A percentile compares a stretch with the other conserved stretches of the same genome.
Evolutionary conservation across 345 rosid species (phyloP).

Genomic region (Cochlearia excelsa): DNA sequence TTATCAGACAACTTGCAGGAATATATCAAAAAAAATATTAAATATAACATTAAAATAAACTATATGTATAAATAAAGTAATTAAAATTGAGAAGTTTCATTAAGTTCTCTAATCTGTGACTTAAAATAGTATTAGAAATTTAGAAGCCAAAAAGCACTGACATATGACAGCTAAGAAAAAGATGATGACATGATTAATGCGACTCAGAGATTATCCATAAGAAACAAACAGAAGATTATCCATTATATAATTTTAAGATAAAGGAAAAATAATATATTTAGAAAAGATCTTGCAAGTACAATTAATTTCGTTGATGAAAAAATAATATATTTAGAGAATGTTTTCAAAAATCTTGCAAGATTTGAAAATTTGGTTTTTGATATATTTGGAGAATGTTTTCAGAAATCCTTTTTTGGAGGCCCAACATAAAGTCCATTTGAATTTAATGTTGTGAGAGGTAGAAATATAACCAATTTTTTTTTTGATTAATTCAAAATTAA

Average conservation of each 20-base stretch:
- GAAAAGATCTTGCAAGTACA: conserved; percentile 1
- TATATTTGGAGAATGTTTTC: too few relatives aligned
- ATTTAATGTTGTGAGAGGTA: too few relatives aligned
- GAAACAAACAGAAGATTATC: conserved; percentile 12
- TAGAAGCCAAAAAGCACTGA: conserved; percentile 14
- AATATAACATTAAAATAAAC: background rate
- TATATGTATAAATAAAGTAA: conserved; percentile 2
- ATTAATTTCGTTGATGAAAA: background rate
- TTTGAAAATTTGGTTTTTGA: too few relatives aligned
- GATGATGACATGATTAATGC: conserved; percentile 20
- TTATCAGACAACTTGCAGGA: conserved; percentile 4
- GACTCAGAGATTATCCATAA: conserved; percentile 22
- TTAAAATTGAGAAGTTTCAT: conserved; percentile 16
- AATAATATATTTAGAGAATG: too few relatives aligned
- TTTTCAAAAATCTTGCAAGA: too few relatives aligned
- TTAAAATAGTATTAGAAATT: conserved; percentile 7
- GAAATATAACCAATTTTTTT: too few relatives aligned
- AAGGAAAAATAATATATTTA: too few relatives aligned
- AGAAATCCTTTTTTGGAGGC: too few relatives aligned
- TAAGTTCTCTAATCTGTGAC: conserved; percentile 21
- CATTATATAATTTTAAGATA: too few relatives aligned
- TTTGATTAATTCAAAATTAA: too few relatives aligned
- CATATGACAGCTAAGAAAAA: conserved; percentile 20
- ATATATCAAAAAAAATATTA: conserved; percentile 1
- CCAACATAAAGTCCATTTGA: too few relatives aligned